Evolutionary conservation across 805 yeast genomes (phyloP).

Genomic region (Yamadazyma ubonensis): DNA sequence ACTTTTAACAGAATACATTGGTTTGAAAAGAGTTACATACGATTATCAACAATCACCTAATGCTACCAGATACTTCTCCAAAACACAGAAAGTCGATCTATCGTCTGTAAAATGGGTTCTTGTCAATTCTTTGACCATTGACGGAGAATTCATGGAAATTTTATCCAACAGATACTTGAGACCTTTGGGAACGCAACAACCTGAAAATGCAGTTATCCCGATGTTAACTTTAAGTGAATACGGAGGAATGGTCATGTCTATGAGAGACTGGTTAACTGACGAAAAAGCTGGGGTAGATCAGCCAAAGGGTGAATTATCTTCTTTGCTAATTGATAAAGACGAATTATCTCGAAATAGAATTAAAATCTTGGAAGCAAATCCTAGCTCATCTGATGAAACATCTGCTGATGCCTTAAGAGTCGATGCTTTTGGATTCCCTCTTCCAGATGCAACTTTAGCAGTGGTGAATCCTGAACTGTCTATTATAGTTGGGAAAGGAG

Average conservation of each 20-base stretch:
- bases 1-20: conserved; percentile 80
- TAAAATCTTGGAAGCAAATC: conserved; percentile 59
- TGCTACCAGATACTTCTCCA: conserved; percentile 75
- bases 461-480: conserved; percentile 92
- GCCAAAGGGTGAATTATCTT: conserved; percentile 48
- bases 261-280: conserved; percentile 86
- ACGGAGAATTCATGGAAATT: conserved; percentile 89
- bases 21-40: conserved; percentile 84
- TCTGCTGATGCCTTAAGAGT: conserved; percentile 53
- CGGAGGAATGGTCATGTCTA: conserved; percentile 92
- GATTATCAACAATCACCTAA: conserved; percentile 91
- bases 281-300: conserved; percentile 32
- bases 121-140: conserved; percentile 84
- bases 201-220: conserved; percentile 81
- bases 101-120: conserved; percentile 85
- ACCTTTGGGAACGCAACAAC: conserved; percentile 81
- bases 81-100: conserved; percentile 71
- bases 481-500: conserved; percentile 66
- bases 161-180: conserved; percentile 85
- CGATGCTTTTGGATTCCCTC: conserved; percentile 90
- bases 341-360: conserved; percentile 72
- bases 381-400: conserved; percentile 47
- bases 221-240: conserved; percentile 85
- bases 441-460: conserved; percentile 92
- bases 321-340: conserved; percentile 69